These are phyloP conservation scores for Annulohypoxylon moriforme DNA, from an alignment of 495 filamentous ascomycete species.

Conservation along the genomic window DNA sequence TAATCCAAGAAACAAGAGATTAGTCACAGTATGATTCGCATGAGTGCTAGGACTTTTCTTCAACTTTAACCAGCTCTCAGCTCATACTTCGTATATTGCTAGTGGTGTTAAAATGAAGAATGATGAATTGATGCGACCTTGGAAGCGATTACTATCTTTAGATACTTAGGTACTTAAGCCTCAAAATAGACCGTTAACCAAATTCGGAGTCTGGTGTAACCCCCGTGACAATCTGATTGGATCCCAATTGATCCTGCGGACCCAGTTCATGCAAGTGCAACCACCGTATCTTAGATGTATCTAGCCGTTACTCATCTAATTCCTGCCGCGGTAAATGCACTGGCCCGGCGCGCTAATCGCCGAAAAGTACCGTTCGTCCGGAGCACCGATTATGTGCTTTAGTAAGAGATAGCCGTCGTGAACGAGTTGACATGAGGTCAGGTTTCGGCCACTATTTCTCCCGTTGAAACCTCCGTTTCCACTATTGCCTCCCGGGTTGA, in stretches of 20 bases:
- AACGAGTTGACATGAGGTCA: constrained; percentile 15
- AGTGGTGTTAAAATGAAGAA: constrained; percentile 5
- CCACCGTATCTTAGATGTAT: constrained; percentile 4
- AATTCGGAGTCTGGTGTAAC: constrained; percentile 7
- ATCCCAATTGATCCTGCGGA: not conserved
- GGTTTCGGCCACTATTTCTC: constrained; percentile 6
- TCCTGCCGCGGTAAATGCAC: constrained; percentile 10
- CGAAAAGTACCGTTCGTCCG: constrained; percentile 25
- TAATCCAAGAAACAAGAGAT: constrained; percentile 9
- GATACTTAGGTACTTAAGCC: not conserved
- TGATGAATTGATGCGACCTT: not conserved
- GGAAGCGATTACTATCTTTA: constrained; percentile 18
- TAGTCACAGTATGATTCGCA: constrained; percentile 5
- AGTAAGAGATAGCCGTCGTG: constrained; percentile 2
- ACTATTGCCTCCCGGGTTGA: constrained; percentile 12
- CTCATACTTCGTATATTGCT: not conserved
- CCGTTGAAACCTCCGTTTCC: constrained; percentile 3
- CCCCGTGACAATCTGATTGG: constrained; percentile 30
- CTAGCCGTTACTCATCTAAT: constrained; percentile 7
- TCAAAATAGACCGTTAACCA: constrained; percentile 12
- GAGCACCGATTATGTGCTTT: constrained; percentile 12
- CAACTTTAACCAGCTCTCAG: not conserved
- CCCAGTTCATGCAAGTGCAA: constrained; percentile 29
- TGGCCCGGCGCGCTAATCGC: constrained; percentile 30
- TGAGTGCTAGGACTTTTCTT: constrained; percentile 3